These are phyloP conservation scores for Aspergillus neoniger DNA, from an alignment of 2,329 filamentous ascomycete genomes.

Conservation along the genomic window DNA sequence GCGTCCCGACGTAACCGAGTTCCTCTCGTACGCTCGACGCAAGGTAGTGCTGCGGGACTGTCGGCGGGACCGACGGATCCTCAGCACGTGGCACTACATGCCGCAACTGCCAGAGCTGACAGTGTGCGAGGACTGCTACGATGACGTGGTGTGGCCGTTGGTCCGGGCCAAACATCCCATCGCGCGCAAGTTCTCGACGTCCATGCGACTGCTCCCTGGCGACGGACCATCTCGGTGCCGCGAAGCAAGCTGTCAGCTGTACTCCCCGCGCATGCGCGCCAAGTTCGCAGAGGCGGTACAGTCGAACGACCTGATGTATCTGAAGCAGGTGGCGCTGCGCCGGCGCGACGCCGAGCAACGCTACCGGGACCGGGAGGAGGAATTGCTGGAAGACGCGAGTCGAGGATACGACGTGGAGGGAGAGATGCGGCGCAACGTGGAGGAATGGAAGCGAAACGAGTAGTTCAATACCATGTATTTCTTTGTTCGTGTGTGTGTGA, in stretches of 20 bases:
- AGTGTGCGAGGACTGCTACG: constrained; percentile 84
- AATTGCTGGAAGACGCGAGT: constrained; percentile 59
- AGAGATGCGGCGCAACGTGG: constrained; percentile 52
- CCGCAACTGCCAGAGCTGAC: constrained; percentile 74
- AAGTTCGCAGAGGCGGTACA: constrained; percentile 69
- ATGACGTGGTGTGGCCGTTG: constrained; percentile 73
- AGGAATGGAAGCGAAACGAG: constrained; percentile 58
- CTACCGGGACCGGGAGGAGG: constrained; percentile 58
- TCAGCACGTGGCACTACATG: constrained; percentile 77
- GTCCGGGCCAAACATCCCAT: constrained; percentile 57
- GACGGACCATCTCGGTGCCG: constrained; percentile 39
- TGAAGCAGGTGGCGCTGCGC: constrained; percentile 64
- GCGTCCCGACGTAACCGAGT: constrained; percentile 57
- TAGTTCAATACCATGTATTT: constrained; percentile 25
- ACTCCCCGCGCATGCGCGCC: constrained; percentile 74
- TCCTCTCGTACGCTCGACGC: constrained; percentile 65
- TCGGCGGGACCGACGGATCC: constrained; percentile 61
- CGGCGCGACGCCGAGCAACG: constrained; percentile 60
- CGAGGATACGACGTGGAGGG: constrained; percentile 55
- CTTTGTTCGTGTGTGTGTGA: background rate
- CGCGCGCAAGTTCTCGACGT: constrained; percentile 65
- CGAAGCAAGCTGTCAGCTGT: constrained; percentile 70
- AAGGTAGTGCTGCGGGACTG: constrained; percentile 65
- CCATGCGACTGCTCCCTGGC: constrained; percentile 60
- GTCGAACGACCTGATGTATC: constrained; percentile 65